Evolutionary conservation across 345 rosid genomes (phyloP), one percentile per base, ranked within the genome.

Genomic region (Turnera subulata): DNA sequence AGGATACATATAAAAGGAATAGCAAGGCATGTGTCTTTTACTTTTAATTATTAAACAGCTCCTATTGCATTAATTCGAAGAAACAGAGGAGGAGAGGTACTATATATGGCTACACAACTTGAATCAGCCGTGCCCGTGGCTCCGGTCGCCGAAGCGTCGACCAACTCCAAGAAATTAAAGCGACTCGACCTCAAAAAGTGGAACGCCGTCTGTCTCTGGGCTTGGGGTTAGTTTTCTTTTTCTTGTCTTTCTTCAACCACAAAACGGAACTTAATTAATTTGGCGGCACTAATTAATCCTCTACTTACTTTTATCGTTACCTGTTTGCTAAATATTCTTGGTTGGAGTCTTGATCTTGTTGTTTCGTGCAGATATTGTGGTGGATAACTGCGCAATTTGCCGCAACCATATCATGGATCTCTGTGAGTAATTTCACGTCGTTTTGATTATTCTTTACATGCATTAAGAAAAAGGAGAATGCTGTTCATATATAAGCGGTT

Each of bases 381-480:
- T 92, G 5, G 98, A 92, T 67, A 89, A 89, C 69, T 92, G 97
- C 60, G 98, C 98, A 17, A 89, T 92, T 75, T 92, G 98, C 69
- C 71, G 97, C 69, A 92, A 89, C 66, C 98, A 89, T 45, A 92
- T 92, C 66, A 92, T 89, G 96, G 97, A 89, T 78, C 97, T 92
- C 16, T 92, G 98, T 92, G 66, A 70, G 93, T 75, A 0, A 1
- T 24, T 11, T 50, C 11, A 50, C 37, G 12, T 23, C 44, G 32
- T 47, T 21, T 21, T 29, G 1, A 24, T 18, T 38, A 40, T 38
- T 38, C 14, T 50, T 45, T 16, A 19, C 14, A 24, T 7, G 11
- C 25, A 26, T 42, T n/a, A n/a, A n/a, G n/a, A n/a, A n/a, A n/a
- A n/a, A n/a, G n/a, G n/a, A n/a, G n/a, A n/a, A n/a, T n/a, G n/a